These are phyloP conservation scores for Coemansia sp. DNA, from an alignment of 192 early-diverging fungal species.

Conservation along the genomic window DNA sequence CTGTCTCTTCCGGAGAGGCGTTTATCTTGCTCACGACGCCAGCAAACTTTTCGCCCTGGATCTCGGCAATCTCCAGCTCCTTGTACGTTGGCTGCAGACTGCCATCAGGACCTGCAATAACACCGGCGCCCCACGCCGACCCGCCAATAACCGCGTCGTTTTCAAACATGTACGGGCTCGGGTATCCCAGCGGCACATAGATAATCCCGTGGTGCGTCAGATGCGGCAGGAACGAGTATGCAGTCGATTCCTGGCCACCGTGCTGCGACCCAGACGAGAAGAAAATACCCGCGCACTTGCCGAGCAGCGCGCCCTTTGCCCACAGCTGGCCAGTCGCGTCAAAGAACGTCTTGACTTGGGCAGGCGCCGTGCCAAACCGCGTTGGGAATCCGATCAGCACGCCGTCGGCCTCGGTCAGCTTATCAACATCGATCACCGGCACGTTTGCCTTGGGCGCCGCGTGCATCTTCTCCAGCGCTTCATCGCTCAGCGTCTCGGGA, in stretches of 20 bases:
- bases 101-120: conserved; percentile 20
- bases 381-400: conserved; percentile 33
- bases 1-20: not conserved
- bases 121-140: conserved; percentile 26
- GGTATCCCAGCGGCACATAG: conserved; percentile 56
- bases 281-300: conserved; percentile 26
- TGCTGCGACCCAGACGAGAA: conserved; percentile 54
- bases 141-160: conserved; percentile 16
- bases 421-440: conserved; percentile 23
- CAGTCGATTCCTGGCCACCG: conserved; percentile 58
- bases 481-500: conserved; percentile 56
- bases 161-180: conserved; percentile 16
- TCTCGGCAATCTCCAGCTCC: conserved; percentile 35
- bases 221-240: conserved; percentile 50
- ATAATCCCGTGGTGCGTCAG: conserved; percentile 59
- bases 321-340: conserved; percentile 28
- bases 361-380: conserved; percentile 26
- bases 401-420: conserved; percentile 9
- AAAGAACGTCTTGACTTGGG: conserved; percentile 31
- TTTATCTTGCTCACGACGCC: conserved; percentile 14
- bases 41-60: conserved; percentile 37
- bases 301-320: conserved; percentile 13
- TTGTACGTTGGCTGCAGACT: conserved; percentile 13
- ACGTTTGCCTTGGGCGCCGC: conserved; percentile 52
- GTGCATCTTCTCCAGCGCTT: conserved; percentile 62